Evolutionary conservation across 73 alveolate species (phyloP).

Genomic region (Blepharisma stoltei): DNA sequence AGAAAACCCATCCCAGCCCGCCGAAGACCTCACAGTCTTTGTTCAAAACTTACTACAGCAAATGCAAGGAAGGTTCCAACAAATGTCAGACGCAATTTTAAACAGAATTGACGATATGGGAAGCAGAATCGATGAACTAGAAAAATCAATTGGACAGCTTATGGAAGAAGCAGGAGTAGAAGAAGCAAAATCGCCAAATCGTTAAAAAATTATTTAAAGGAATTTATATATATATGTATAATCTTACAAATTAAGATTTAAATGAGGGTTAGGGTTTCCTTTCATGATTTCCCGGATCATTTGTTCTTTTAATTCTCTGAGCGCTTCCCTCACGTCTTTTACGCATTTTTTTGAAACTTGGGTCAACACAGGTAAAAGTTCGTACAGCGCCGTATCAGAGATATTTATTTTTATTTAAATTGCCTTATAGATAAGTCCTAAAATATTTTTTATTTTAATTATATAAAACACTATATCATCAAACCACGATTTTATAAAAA

Average conservation of each 20-base stretch:
- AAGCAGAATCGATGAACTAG: constrained; percentile 54
- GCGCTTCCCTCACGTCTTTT: constrained; percentile 89
- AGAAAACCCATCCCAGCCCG: constrained; percentile 9
- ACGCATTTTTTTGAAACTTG: constrained; percentile 80
- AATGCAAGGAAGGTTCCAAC: constrained; percentile 54
- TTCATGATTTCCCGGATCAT: constrained; percentile 61
- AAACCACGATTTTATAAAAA: constrained; percentile 91
- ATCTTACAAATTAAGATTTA: constrained; percentile 43
- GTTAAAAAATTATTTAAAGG: neutral
- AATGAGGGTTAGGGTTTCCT: constrained; percentile 63
- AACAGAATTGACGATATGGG: constrained; percentile 67
- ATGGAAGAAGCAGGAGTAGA: constrained; percentile 47
- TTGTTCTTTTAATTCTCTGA: constrained; percentile 76
- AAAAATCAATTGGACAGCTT: constrained; percentile 51
- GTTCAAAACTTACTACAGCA: constrained; percentile 46
- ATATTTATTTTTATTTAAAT: neutral
- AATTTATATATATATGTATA: neutral
- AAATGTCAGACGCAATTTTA: constrained; percentile 54
- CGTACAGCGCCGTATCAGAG: constrained; percentile 87
- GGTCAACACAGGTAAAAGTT: constrained; percentile 77
- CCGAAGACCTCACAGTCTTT: constrained; percentile 49
- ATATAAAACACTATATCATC: too few species aligned
- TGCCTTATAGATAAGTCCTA: too few species aligned
- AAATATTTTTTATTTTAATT: too few species aligned
- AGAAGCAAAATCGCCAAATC: constrained; percentile 24